These are phyloP conservation scores for Phytopythium kandeliae DNA, from an alignment of 352 stramenopile genomes.

Conservation along the genomic window DNA sequence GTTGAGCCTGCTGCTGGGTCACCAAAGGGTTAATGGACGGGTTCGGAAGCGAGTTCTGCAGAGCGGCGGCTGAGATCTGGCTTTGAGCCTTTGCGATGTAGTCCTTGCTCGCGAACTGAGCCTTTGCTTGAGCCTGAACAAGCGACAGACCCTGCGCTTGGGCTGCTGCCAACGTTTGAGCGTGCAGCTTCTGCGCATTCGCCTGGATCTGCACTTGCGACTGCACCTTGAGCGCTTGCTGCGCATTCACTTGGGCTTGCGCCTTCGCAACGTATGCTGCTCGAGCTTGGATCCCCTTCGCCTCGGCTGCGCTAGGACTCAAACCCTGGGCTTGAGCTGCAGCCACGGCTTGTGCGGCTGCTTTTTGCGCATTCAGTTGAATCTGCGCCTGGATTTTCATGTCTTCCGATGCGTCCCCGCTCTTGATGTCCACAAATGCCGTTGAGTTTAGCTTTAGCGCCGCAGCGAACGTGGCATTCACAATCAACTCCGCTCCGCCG, in stretches of 20 bases:
- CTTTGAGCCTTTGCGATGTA: constrained; percentile 88
- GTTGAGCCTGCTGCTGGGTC: constrained; percentile 78
- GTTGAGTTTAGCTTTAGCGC: constrained; percentile 48
- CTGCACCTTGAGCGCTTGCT: constrained; percentile 78
- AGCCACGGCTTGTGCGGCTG: constrained; percentile 69
- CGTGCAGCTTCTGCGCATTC: constrained; percentile 85
- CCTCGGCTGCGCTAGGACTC: constrained; percentile 57
- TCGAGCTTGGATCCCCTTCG: constrained; percentile 74
- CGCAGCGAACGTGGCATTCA: constrained; percentile 90
- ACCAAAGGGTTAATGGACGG: constrained; percentile 47
- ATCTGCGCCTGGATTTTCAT: constrained; percentile 83
- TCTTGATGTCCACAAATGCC: constrained; percentile 30
- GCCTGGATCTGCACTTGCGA: constrained; percentile 88
- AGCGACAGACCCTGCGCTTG: constrained; percentile 83
- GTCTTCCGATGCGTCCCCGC: constrained; percentile 44
- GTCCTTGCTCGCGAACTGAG: constrained; percentile 84
- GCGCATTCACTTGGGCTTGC: constrained; percentile 79
- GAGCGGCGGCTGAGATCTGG: constrained; percentile 57
- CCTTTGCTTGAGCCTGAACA: constrained; percentile 82
- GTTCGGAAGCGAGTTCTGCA: constrained; percentile 47
- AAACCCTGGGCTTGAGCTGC: constrained; percentile 77
- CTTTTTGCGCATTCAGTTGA: constrained; percentile 81
- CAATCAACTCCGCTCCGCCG: constrained; percentile 85
- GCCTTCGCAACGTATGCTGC: constrained; percentile 83
- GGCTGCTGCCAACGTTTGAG: constrained; percentile 74